These are phyloP conservation scores for Neofusicoccum cordaticola DNA, from an alignment of 2,329 filamentous ascomycete species.

Conservation along the genomic window DNA sequence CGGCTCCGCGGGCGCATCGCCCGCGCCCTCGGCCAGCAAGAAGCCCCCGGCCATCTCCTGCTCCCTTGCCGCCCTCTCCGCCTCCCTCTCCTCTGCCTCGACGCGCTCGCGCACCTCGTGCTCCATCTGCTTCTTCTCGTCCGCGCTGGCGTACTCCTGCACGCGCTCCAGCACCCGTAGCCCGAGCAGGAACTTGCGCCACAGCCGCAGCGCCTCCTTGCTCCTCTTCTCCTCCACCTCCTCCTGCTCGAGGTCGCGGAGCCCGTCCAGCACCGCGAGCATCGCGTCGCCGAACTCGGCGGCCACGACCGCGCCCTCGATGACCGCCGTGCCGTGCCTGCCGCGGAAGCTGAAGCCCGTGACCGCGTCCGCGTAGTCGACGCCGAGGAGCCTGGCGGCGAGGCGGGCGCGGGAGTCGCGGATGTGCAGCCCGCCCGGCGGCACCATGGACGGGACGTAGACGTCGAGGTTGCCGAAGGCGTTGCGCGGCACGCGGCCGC, in stretches of 20 bases:
- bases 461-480: constrained; percentile 62
- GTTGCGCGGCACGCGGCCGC: constrained; percentile 66
- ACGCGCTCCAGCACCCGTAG: constrained; percentile 71
- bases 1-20: constrained; percentile 41
- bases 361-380: constrained; percentile 87
- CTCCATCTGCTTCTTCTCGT: constrained; percentile 21
- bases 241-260: constrained; percentile 65
- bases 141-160: constrained; percentile 49
- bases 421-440: constrained; percentile 58
- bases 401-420: constrained; percentile 58
- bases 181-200: constrained; percentile 60
- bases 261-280: constrained; percentile 62
- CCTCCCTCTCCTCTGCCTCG: constrained; percentile 18
- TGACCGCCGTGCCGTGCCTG: constrained; percentile 77
- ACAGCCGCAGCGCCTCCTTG: constrained; percentile 51
- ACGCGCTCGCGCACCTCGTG: constrained; percentile 23
- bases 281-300: constrained; percentile 70
- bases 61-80: constrained; percentile 15
- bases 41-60: constrained; percentile 34
- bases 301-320: constrained; percentile 75
- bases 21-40: constrained; percentile 49
- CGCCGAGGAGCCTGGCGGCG: constrained; percentile 70
- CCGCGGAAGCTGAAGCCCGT: constrained; percentile 88
- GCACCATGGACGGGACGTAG: constrained; percentile 63
- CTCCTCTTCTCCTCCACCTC: constrained; percentile 57